These are phyloP conservation scores for Acanthamoeba culbertsoni DNA, from an alignment of 208 protist species.

Conservation along the genomic window DNA sequence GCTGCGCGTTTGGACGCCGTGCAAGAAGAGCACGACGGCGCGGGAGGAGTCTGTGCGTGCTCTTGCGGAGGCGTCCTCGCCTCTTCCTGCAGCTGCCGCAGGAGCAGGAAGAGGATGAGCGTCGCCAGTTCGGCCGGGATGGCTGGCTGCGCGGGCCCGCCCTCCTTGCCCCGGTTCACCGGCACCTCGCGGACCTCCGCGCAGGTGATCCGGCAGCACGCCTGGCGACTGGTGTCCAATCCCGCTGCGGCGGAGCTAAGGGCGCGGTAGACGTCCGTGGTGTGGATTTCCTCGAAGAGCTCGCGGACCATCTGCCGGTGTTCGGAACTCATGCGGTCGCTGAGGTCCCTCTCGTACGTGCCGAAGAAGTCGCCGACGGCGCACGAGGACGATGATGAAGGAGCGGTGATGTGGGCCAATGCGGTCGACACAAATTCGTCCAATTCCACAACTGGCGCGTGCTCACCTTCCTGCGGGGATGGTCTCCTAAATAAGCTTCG, in stretches of 20 bases:
- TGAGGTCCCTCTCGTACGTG: not conserved
- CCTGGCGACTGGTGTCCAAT: not conserved
- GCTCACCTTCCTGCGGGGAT: no score
- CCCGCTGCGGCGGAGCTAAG: not conserved
- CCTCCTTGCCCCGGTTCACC: not conserved
- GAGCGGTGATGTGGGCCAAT: not conserved
- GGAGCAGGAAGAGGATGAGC: not conserved
- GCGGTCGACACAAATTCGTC: not conserved
- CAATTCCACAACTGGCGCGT: not conserved
- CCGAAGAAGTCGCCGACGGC: not conserved
- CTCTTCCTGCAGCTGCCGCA: not conserved
- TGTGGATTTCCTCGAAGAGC: not conserved
- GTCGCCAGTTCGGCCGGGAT: not conserved
- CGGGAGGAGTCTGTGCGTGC: not conserved
- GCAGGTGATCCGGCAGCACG: not conserved
- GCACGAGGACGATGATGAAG: not conserved
- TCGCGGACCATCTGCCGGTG: not conserved
- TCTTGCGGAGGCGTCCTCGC: not conserved
- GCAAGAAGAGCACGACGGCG: not conserved
- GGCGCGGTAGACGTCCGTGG: not conserved
- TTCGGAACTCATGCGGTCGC: not conserved
- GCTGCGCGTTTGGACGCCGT: not conserved
- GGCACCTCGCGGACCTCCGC: not conserved
- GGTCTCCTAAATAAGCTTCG: no score
- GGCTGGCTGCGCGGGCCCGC: not conserved